Conservation (phyloP, 1,284 basidiomycete species). For the Pseudozyma sp. region DNA sequence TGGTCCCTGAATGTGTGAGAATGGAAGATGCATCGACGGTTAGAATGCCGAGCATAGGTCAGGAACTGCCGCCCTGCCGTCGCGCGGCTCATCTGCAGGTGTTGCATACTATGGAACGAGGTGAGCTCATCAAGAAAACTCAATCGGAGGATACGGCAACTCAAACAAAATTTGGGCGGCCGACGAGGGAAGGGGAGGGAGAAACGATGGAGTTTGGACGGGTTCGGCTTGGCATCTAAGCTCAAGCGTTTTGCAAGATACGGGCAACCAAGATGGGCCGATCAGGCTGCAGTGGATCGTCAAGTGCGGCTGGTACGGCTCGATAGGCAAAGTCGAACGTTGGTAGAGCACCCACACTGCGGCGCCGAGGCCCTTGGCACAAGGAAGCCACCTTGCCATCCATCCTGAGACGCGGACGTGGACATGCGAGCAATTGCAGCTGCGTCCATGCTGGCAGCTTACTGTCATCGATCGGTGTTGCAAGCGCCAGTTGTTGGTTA, state of each 20-base stretch:
- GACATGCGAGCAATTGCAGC: not conserved
- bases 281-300: not conserved
- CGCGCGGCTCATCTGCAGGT: too few relatives aligned
- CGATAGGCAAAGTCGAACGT: constrained; percentile 11
- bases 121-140: not conserved
- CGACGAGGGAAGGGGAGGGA: not conserved
- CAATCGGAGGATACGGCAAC: constrained; percentile 7
- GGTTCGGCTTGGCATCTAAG: constrained; percentile 22
- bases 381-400: not conserved
- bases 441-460: not conserved
- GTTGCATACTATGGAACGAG: not conserved
- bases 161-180: not conserved
- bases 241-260: not conserved
- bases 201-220: constrained; percentile 12
- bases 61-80: not conserved
- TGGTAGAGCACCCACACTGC: constrained; percentile 32
- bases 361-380: constrained; percentile 24
- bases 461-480: constrained; percentile 10
- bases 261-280: not conserved
- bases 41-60: not conserved
- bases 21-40: constrained; percentile 11
- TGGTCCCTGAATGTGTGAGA: constrained; percentile 8
- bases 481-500: not conserved
- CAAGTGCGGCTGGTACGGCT: not conserved
- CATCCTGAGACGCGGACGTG: too few relatives aligned